Base-by-base conservation (phyloP, 1,284 basidiomycete species). In the Puccinia polysora region DNA sequence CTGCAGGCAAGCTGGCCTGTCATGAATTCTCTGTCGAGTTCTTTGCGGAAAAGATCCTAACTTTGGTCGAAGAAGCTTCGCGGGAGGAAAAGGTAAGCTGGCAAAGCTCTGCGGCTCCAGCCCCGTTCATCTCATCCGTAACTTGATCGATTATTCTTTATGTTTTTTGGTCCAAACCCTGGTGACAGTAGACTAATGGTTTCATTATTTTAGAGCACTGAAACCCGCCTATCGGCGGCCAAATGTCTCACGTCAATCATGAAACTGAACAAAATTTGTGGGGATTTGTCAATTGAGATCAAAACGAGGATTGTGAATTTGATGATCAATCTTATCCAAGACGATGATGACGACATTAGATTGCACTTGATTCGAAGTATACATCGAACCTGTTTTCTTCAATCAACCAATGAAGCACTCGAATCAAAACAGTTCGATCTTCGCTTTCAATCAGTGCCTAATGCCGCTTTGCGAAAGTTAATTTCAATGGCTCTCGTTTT, bases 301-400 rank as follows among this genome's bases (percentile, higher is more conserved):
- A 60, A 45, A 47, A 50, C 63, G 8, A 49, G 38, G 25, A 60
- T 71, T 55, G 52, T 71, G 23, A 58, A 62, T 30, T 34, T 60
- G 14, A 34, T 50, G 10, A 71, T 63, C 15, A 50, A 7, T 32
- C 34, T 71, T 15, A 59, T 71, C 18, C 58, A 71, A 71, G 68
- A 71, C 20, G 58, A 71, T 53, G 68, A 71, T 60, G 68, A 71
- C 43, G 68, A 71, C 23, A 59, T 71, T 20, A 15, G 68, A 25
- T 20, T 15, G 0, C 18, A 28, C 30, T 25, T 71, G n/a, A 53
- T 63, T 28, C 36, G 40, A 49, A 28, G 20, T 20, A 38, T 71
- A 32, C 12, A 52, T 32, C 15, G 14, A 7, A 62, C 58, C 4
- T 15, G 43, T 32, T 47, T 60, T 8, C 10, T 71, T 20, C 38